These are phyloP conservation scores for Platanthera guangdongensis DNA, from an alignment of 106 monocot genomes.

Conservation along the genomic window DNA sequence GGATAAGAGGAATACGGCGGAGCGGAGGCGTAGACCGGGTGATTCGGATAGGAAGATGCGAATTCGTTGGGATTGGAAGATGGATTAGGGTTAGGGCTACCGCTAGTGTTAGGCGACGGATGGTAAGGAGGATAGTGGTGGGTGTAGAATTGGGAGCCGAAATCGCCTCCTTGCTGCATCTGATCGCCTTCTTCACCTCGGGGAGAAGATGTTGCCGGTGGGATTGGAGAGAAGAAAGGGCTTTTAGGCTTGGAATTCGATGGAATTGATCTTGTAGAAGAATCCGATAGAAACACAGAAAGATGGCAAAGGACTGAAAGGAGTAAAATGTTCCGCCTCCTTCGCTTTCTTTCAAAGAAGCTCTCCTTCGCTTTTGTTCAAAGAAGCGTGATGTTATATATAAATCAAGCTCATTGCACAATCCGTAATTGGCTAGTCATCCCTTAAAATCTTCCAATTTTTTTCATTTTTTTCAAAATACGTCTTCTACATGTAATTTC, in stretches of 20 bases:
- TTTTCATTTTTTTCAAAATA: too few relatives aligned
- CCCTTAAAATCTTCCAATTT: too few relatives aligned
- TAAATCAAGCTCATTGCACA: too few relatives aligned
- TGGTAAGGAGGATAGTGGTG: constrained; percentile 16
- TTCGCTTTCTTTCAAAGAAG: neutral
- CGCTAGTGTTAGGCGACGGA: constrained; percentile 2
- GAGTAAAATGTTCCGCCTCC: neutral
- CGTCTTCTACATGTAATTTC: too few relatives aligned
- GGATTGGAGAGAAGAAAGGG: neutral
- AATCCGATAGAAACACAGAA: neutral
- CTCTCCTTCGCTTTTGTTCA: too few relatives aligned
- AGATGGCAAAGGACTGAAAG: neutral
- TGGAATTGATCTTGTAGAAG: neutral
- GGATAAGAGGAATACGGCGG: constrained; percentile 47
- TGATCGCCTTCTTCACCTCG: neutral
- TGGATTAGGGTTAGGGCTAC: constrained; percentile 13
- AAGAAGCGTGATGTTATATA: too few relatives aligned
- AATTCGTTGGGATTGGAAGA: constrained; percentile 16
- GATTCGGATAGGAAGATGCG: constrained; percentile 15
- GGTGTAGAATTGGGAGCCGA: constrained; percentile 36
- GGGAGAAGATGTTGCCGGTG: neutral
- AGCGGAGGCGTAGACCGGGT: constrained; percentile 47
- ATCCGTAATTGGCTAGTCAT: too few relatives aligned
- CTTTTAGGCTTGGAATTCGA: neutral
- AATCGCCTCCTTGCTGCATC: constrained; percentile 48